Conservation (phyloP, 2,329 filamentous ascomycete genomes). For the Ophiosphaerella korrae region DNA sequence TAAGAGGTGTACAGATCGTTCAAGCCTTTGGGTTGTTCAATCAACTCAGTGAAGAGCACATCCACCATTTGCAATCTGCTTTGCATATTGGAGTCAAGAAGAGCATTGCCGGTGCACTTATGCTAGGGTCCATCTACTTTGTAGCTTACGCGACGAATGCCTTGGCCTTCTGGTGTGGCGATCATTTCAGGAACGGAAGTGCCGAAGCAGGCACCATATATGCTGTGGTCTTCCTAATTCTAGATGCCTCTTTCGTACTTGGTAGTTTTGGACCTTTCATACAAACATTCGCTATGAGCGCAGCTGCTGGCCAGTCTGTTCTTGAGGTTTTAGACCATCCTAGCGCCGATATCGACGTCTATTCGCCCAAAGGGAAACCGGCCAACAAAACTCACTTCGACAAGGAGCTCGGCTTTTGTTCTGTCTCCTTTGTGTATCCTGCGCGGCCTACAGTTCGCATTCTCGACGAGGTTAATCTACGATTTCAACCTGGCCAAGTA, state of each 20-base stretch:
- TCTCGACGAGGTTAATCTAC: constrained; percentile 45
- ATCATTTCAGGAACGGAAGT: constrained; percentile 31
- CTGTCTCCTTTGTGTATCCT: constrained; percentile 53
- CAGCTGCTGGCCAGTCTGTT: constrained; percentile 56
- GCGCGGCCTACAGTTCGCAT: constrained; percentile 49
- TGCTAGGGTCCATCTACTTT: constrained; percentile 53
- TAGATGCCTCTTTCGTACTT: constrained; percentile 68
- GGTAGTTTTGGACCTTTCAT: constrained; percentile 67
- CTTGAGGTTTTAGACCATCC: constrained; percentile 52
- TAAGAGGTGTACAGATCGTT: constrained; percentile 54
- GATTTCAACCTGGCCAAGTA: constrained; percentile 47
- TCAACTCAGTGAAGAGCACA: constrained; percentile 47
- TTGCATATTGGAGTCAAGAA: constrained; percentile 49
- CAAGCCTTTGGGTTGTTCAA: constrained; percentile 55
- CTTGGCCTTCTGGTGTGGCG: constrained; percentile 54
- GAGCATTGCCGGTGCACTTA: constrained; percentile 47
- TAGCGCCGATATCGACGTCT: constrained; percentile 46
- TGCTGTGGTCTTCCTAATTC: constrained; percentile 67
- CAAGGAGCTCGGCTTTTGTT: constrained; percentile 42
- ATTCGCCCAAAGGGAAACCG: constrained; percentile 34
- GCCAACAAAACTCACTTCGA: constrained; percentile 26
- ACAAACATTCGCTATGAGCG: constrained; percentile 60
- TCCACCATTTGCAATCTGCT: constrained; percentile 40
- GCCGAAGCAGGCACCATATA: constrained; percentile 60
- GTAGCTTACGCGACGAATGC: constrained; percentile 53